phyloP scores from a whole-genome alignment of 148 eudicot species.

The Rheum nobile region DNA sequence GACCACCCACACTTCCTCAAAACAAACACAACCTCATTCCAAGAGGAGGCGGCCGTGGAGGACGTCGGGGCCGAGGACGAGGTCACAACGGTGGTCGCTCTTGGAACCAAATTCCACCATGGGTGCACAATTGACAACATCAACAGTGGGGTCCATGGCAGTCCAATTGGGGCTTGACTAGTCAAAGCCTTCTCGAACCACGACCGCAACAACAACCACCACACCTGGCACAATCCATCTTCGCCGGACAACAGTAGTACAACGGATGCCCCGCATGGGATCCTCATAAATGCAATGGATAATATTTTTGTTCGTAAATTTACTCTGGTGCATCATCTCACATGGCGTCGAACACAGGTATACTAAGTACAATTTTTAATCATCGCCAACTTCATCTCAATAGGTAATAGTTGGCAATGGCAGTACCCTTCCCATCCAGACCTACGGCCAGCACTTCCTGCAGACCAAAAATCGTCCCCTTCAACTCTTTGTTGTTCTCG shows the following conservation, averaged over 20 bases:
- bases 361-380: not conserved
- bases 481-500: not conserved
- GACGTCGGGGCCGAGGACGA: not conserved
- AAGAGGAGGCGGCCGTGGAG: too few species aligned
- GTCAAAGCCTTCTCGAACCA: not conserved
- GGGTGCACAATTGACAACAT: not conserved
- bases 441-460: not conserved
- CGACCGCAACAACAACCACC: not conserved
- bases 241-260: too few species aligned
- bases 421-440: not conserved
- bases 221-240: too few species aligned
- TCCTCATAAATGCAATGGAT: too few species aligned
- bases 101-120: not conserved
- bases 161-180: too few species aligned
- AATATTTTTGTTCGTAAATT: too few species aligned
- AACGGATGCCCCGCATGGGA: too few species aligned
- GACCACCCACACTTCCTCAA: not conserved
- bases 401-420: not conserved
- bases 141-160: not conserved
- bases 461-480: not conserved
- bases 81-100: not conserved
- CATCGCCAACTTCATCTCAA: not conserved
- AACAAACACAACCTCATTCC: not conserved
- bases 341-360: not conserved
- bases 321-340: not conserved